A percentile compares a stretch with the other conserved stretches of the same genome.
Conservation (phyloP, 2,329 filamentous ascomycete genomes). For the Penicillium brevicompactum region DNA sequence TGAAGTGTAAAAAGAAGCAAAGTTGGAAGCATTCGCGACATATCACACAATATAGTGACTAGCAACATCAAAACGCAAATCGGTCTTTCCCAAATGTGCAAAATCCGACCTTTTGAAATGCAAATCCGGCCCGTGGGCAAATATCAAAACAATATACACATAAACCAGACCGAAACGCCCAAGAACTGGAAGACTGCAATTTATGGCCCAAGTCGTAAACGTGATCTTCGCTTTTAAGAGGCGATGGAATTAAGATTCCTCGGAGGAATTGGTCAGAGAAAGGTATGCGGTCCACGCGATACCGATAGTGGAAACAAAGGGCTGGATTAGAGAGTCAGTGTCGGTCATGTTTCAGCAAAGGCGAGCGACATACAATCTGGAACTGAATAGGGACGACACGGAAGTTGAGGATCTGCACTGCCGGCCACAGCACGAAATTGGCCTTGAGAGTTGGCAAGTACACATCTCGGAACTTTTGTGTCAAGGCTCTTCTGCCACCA, state of each 20-base stretch:
- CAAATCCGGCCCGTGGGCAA: constrained; percentile 11
- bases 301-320: constrained; percentile 92
- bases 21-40: constrained; percentile 5
- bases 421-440: constrained; percentile 93
- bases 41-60: background rate
- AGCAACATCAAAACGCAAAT: constrained; percentile 1
- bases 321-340: constrained; percentile 54
- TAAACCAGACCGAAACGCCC: constrained; percentile 20
- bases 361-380: constrained; percentile 74
- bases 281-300: constrained; percentile 98
- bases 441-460: constrained; percentile 93
- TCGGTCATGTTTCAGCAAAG: background rate
- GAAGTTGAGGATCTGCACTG: constrained; percentile 96
- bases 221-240: constrained; percentile 10
- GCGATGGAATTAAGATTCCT: constrained; percentile 56
- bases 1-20: background rate
- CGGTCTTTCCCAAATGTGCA: constrained; percentile 9
- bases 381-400: constrained; percentile 91
- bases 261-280: constrained; percentile 84
- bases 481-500: constrained; percentile 76
- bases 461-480: constrained; percentile 86
- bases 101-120: constrained; percentile 18
- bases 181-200: constrained; percentile 10
- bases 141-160: constrained; percentile 17
- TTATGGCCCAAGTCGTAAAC: constrained; percentile 17